phyloP scores from a whole-genome alignment of 2,329 filamentous ascomycete genomes.

The Neonectria coccinea region DNA sequence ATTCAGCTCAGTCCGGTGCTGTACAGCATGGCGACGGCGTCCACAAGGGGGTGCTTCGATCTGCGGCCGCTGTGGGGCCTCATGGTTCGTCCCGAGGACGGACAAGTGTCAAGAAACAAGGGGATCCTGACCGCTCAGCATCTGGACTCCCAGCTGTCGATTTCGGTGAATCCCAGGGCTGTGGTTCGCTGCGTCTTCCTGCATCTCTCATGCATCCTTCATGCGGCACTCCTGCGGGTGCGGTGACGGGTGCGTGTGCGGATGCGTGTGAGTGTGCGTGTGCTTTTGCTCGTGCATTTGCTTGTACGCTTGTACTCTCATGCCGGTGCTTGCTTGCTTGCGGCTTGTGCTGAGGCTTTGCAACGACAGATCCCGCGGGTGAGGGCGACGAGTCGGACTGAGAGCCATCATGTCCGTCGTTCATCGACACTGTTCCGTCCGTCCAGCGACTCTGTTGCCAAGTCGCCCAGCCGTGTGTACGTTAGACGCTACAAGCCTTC shows the following conservation, averaged over 20 bases:
- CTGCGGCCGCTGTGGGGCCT: conserved; percentile 56
- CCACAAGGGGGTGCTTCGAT: conserved; percentile 50
- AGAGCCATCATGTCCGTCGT: neutral
- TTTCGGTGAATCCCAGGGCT: conserved; percentile 53
- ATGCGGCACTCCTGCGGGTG: conserved; percentile 15
- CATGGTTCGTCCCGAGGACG: conserved; percentile 53
- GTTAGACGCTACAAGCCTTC: neutral
- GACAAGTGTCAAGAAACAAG: conserved; percentile 53
- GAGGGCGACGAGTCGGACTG: neutral
- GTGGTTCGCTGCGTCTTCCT: conserved; percentile 48
- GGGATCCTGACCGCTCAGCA: conserved; percentile 47
- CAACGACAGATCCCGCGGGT: conserved; percentile 3
- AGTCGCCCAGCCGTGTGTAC: conserved; percentile 22
- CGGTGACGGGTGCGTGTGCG: conserved; percentile 20
- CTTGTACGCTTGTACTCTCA: neutral
- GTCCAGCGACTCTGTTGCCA: conserved; percentile 7
- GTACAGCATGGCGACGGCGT: conserved; percentile 27
- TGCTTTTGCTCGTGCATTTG: conserved; percentile 9
- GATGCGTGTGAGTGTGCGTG: conserved; percentile 15
- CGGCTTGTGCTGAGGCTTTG: conserved; percentile 8
- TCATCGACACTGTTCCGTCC: neutral
- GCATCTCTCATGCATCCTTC: conserved; percentile 19
- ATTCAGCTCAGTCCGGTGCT: conserved; percentile 29
- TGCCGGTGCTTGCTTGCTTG: conserved; percentile 2
- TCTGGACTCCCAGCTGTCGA: conserved; percentile 42